Evolutionary conservation across 768 basidiomycete species (phyloP), one percentile per base, ranked within the genome.

Genomic region (Coprinellus aureogranulatus): DNA sequence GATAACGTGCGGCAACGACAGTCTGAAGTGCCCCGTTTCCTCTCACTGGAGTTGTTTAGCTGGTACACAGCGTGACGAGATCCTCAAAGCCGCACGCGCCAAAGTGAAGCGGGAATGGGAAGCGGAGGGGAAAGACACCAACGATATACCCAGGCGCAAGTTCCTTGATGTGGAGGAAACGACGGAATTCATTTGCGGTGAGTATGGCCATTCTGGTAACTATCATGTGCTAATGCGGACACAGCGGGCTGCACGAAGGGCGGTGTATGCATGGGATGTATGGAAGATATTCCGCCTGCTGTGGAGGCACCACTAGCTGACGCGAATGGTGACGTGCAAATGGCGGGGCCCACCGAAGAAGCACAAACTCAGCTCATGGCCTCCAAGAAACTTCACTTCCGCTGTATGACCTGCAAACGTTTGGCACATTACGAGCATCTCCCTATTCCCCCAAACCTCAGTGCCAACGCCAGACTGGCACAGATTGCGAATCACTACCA

Each of bases 401-500:
- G 94, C 25, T 97, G 94, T 70, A 68, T 86, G 51, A 81, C 87
- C 20, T 97, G 94, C 78, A 90, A 88, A 64, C 85, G 93, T 46
- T 76, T 87, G 4, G 82, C 88, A 9, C 94, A 97, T 70, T 96
- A 96, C 68, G 73, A 72, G 23, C 91, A 94, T 71, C 72, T 93
- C 45, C 81, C 81, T 4, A 55, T 67, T 26, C 85, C 84, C 22
- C 64, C 75, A 10, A 70, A 68, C 27, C 64, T 71, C 31, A 65
- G 70, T 40, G 72, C 64, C 14, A 68, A 73, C 44, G 69, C 69
- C 4, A 64, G 63, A 52, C 64, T 75, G 37, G 68, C 66, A 2
- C 77, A 82, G 0, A 74, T 87, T n/a, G 90, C 87, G 4, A 64
- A 66, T 20, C 72, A 85, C 61, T 93, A 91, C 67, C 88, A 89